Base-by-base conservation (phyloP, 768 basidiomycete species). In the Mycena pura region DNA sequence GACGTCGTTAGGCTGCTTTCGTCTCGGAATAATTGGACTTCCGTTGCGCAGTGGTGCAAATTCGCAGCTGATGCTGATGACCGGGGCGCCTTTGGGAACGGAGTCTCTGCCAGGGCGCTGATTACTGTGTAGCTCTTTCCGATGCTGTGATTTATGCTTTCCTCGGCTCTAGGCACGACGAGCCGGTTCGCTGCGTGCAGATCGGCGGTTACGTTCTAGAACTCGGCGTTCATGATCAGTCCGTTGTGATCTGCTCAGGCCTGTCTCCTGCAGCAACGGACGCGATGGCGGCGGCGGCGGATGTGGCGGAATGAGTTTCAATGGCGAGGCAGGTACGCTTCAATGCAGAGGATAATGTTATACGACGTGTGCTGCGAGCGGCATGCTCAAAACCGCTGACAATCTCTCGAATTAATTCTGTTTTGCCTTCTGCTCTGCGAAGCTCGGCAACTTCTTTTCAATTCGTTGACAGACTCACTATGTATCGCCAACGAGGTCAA, bases 21-120 rank as follows among this genome's bases (percentile, higher is more conserved):
- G n/a, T 25, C n/a, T 25, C 11, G 28, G 8, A 38, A n/a, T 21
- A n/a, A n/a, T n/a, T n/a, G n/a, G n/a, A 6, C 47, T 19, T 19
- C 4, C 9, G 22, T 28, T 14, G 32, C 3, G 17, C 44, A 39
- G 36, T 39, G 25, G n/a, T n/a, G n/a, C n/a, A n/a, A 46, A 17
- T 19, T 47, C 39, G 17, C 34, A 45, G 38, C n/a, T n/a, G n/a
- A n/a, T n/a, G n/a, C n/a, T n/a, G n/a, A n/a, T 56, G 44, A 3
- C 54, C 55, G 34, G 44, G 55, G 55, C 19, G 45, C 55, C 44
- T 39, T 46, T 47, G 36, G 27, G 27, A 5, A 38, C 55, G 55
- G 55, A 27, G n/a, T n/a, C n/a, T n/a, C n/a, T n/a, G n/a, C n/a
- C n/a, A n/a, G n/a, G n/a, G n/a, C n/a, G n/a, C n/a, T n/a, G n/a